Base-by-base conservation (phyloP, 495 filamentous ascomycete species). In the Penicillium desertorum region DNA sequence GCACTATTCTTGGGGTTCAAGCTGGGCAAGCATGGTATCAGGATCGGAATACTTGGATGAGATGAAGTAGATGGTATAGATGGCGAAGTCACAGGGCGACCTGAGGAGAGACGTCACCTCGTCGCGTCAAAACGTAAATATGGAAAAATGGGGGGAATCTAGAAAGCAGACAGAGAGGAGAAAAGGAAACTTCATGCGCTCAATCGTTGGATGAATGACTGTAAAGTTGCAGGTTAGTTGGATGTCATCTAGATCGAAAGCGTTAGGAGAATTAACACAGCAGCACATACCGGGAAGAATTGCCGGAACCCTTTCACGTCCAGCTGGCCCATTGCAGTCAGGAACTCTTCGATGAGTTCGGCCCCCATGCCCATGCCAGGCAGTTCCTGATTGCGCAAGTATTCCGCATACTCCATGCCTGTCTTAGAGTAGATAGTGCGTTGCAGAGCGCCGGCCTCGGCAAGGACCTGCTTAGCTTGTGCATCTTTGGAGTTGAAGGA, bases 381-480 rank as follows among this genome's bases (percentile, higher is more conserved):
- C 41, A 86, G 60, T 53, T 85, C 81, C 16, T 69, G 68, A 30
- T 71, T 71, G 37, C 79, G 71, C n/a, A 88, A 71, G 60, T 82
- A 83, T 12, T 79, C 71, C 1, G 78, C 63, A 67, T 86, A 88
- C 45, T 79, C 75, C 54, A 71, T 72, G 11, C 92, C 92, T 17
- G 89, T 89, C 76, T 97, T 98, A 57, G 78, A 73, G 67, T 95
- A 91, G 53, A 98, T 91, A 25, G 83, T 87, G 69, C 91, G 88
- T 72, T 99, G 90, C 56, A 99, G 69, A 7, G 73, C 80, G 8
- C 89, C 90, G 37, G 95, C 88, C 71, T 99, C 95, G 52, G 82
- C 84, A 22, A 97, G 78, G 4, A 96, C 89, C 61, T 90, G 85
- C 63, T 87, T 88, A 19, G 88, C 85, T 69, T 94, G 90, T 14